phyloP scores from a whole-genome alignment of 2,329 filamentous ascomycete genomes.

The Rugonectria rugulosa region DNA sequence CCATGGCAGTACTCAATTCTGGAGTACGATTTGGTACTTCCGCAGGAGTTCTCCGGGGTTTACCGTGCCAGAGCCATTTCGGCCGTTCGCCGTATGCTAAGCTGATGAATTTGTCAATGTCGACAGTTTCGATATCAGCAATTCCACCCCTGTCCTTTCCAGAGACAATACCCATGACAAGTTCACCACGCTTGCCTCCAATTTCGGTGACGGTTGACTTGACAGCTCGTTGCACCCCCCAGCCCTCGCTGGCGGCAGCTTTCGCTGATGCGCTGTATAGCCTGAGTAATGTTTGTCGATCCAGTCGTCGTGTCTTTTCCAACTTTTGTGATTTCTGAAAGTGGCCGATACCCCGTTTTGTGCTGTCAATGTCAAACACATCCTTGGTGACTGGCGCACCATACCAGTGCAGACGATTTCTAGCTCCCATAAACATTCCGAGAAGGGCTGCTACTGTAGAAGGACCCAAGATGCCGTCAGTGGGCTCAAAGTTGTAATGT shows the following conservation, averaged over 20 bases:
- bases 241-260: slow-evolving; percentile 86
- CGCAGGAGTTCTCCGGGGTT: slow-evolving; percentile 71
- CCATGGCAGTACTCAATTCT: slow-evolving; percentile 56
- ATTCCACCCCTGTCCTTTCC: slow-evolving; percentile 88
- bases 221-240: slow-evolving; percentile 91
- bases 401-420: slow-evolving; percentile 86
- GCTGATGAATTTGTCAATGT: slow-evolving; percentile 83
- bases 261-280: slow-evolving; percentile 88
- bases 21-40: slow-evolving; percentile 57
- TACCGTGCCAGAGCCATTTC: slow-evolving; percentile 96
- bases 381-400: slow-evolving; percentile 89
- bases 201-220: slow-evolving; percentile 96
- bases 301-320: slow-evolving; percentile 77
- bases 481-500: slow-evolving; percentile 90
- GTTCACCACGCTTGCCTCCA: slow-evolving; percentile 90
- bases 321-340: slow-evolving; percentile 93
- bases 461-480: slow-evolving; percentile 90
- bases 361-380: slow-evolving; percentile 83
- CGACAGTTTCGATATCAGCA: slow-evolving; percentile 89
- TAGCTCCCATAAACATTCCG: slow-evolving; percentile 86
- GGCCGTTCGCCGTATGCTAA: slow-evolving; percentile 81
- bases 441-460: slow-evolving; percentile 89
- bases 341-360: slow-evolving; percentile 83
- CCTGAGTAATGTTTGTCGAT: slow-evolving; percentile 81
- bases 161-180: slow-evolving; percentile 93